Base-by-base conservation (phyloP, 768 basidiomycete species). In the Mycena alexandri region DNA sequence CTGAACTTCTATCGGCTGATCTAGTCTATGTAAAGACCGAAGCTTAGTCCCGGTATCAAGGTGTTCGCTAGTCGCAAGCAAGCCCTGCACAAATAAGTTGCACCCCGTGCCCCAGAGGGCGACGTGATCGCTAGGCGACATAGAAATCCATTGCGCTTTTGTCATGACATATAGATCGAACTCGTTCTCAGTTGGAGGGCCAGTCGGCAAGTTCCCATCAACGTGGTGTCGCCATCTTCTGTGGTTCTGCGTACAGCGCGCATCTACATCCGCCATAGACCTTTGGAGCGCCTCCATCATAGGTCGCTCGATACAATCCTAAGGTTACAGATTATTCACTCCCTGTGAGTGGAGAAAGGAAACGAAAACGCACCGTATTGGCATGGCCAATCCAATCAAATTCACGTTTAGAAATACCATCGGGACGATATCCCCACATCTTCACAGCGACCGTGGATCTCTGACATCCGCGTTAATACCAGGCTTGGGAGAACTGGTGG, bases 1-100 rank as follows among this genome's bases (percentile, higher is more conserved):
- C n/a, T 59, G 57, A 14, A 59, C 57, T 14, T 59, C 17, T 17
- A 59, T 59, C 5, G n/a, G 8, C 29, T 46, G 17, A 34, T 59
- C 57, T 11, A 36, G 57, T 19, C 29, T 21, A 21, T 59, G 57
- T 11, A 21, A 19, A 36, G 34, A 36, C 5, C 33, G 29, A 12
- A 36, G 44, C 12, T 22, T 33, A 12, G 3, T 44, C 3, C 12
- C 25, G 10, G 38, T 13, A 22, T 44, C 25, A 13, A 44, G 16
- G 25, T 33, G 11, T 12, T 36, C 16, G 19, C 25, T 33, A 36
- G 34, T 36, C 8, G 44, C 12, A 19, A 58, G 17, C 19, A 58
- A 24, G 14, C 29, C 29, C 16, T 41, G n/a, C 3, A 58, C 22
- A 17, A 58, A 58, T 10, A 58, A 3, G 19, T 58, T 24, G 9